These are phyloP conservation scores for Leccinum variicolor DNA, from an alignment of 768 basidiomycete genomes.

Conservation along the genomic window DNA sequence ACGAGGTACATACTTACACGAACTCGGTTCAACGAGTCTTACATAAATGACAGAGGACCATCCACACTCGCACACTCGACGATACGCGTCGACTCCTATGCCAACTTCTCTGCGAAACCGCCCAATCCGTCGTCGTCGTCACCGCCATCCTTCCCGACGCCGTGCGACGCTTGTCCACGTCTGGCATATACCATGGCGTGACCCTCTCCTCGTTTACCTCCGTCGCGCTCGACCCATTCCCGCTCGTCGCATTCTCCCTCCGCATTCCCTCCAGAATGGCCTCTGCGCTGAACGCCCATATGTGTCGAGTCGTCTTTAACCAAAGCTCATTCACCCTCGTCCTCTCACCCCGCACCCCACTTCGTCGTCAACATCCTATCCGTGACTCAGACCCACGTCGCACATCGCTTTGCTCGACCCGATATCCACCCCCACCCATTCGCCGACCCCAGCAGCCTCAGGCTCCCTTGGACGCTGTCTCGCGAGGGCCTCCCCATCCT, in stretches of 20 bases:
- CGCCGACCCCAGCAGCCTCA: constrained; percentile 25
- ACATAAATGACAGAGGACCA: neutral
- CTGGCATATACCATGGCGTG: constrained; percentile 68
- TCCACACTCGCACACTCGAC: neutral
- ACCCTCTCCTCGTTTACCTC: constrained; percentile 94
- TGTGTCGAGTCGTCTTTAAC: neutral
- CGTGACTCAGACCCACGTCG: constrained; percentile 56
- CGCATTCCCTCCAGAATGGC: constrained; percentile 91
- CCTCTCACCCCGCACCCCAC: constrained; percentile 31
- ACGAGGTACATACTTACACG: no score
- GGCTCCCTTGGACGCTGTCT: constrained; percentile 38
- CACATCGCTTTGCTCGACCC: constrained; percentile 69
- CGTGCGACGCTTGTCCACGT: neutral
- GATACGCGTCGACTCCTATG: constrained; percentile 37
- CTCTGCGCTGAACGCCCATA: constrained; percentile 41
- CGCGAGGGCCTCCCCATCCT: constrained; percentile 59
- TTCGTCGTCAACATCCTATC: constrained; percentile 84
- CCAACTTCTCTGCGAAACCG: constrained; percentile 65
- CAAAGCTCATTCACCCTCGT: neutral
- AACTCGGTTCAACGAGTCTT: no score
- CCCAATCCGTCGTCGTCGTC: constrained; percentile 85
- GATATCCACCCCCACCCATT: constrained; percentile 67
- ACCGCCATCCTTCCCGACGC: constrained; percentile 55
- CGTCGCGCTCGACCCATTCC: constrained; percentile 84
- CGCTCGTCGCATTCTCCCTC: constrained; percentile 88